Conservation (phyloP, 805 yeast genomes). For the Wickerhamomyces subpelliculosus region DNA sequence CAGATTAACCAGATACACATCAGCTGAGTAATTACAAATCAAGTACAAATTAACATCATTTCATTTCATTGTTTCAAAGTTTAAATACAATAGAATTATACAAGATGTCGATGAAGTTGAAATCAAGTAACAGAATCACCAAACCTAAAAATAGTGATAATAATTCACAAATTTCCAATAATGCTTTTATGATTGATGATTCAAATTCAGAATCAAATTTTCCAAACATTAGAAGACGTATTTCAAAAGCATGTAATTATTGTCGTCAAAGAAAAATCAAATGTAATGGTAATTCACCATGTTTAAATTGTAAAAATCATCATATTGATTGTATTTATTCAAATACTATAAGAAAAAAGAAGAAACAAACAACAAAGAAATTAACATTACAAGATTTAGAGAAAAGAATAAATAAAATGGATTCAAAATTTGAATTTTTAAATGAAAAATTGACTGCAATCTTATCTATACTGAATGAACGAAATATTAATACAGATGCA, state of each 20-base stretch:
- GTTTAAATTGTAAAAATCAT: slow-evolving; percentile 81
- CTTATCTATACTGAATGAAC: no score
- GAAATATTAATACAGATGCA: no score
- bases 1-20: no score
- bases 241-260: slow-evolving; percentile 33
- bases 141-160: no score
- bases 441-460: slow-evolving; percentile 10
- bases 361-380: slow-evolving; percentile 12
- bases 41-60: no score
- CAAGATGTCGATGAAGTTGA: no score
- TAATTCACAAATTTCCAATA: background rate
- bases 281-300: slow-evolving; percentile 38
- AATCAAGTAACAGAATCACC: background rate
- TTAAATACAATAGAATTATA: no score
- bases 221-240: slow-evolving; percentile 22
- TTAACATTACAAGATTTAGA: slow-evolving; percentile 18
- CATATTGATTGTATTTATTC: slow-evolving; percentile 71
- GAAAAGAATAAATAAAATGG: slow-evolving; percentile 14
- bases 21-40: no score
- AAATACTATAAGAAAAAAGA: slow-evolving; percentile 17
- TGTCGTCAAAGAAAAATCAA: slow-evolving; percentile 36
- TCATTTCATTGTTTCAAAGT: no score
- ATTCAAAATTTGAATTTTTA: slow-evolving; percentile 10
- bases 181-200: background rate
- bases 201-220: background rate